These are phyloP conservation scores for Meripilus lineatus DNA, from an alignment of 1,284 basidiomycete species.

Conservation along the genomic window DNA sequence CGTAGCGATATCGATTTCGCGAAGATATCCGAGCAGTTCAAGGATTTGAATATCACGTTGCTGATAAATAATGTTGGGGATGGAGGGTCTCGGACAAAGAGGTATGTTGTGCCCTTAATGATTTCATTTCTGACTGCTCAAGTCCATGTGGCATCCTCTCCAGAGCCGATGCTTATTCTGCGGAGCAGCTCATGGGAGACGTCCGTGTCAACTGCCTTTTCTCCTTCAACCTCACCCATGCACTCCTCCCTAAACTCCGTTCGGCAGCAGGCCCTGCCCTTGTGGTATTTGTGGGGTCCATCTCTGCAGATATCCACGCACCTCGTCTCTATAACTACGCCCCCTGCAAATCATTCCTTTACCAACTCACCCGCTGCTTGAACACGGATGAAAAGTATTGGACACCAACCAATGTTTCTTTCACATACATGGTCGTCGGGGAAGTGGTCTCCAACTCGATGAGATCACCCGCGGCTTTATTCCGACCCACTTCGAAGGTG, in stretches of 20 bases:
- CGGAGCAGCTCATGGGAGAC: slow-evolving; percentile 14
- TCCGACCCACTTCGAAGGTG: slow-evolving; percentile 7
- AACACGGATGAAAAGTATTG: slow-evolving; percentile 22
- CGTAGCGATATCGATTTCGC: slow-evolving; percentile 19
- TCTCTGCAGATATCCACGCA: slow-evolving; percentile 17
- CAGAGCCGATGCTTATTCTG: slow-evolving; percentile 20
- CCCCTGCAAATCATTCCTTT: slow-evolving; percentile 21
- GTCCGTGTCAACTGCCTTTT: slow-evolving; percentile 22
- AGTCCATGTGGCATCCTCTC: not conserved
- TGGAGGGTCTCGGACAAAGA: slow-evolving; percentile 10
- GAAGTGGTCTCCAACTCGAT: slow-evolving; percentile 17
- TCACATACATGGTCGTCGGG: slow-evolving; percentile 20
- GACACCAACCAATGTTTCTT: slow-evolving; percentile 19
- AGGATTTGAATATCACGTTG: slow-evolving; percentile 25
- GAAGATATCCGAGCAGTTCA: slow-evolving; percentile 17
- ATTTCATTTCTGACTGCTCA: not conserved
- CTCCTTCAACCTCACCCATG: slow-evolving; percentile 23
- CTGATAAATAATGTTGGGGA: slow-evolving; percentile 28
- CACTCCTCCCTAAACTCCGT: slow-evolving; percentile 23
- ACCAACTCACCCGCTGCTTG: slow-evolving; percentile 19
- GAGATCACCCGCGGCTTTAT: slow-evolving; percentile 5
- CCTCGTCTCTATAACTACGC: slow-evolving; percentile 22
- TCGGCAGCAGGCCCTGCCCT: slow-evolving; percentile 19
- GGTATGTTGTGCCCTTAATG: slow-evolving; percentile 11
- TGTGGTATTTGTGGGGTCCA: slow-evolving; percentile 23